A percentile compares a stretch with the other conserved stretches of the same genome.
Conservation (phyloP, 78 protist genomes). For the Dictyostelium purpureum region DNA sequence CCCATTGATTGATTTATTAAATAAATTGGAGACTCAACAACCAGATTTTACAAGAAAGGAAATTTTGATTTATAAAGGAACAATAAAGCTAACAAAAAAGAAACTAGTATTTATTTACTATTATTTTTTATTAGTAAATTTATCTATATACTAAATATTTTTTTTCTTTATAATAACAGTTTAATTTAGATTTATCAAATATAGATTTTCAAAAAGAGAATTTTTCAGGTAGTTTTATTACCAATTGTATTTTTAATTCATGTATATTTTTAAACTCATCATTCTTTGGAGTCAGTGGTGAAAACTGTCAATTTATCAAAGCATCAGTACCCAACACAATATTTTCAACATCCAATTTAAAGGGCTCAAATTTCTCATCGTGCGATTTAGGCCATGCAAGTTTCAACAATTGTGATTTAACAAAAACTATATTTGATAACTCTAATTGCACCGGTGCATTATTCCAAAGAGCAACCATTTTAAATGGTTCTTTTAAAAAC, state of each 20-base stretch:
- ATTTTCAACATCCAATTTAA: slow-evolving; percentile 2
- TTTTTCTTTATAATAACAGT: neutral
- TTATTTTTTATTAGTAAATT: too few species aligned
- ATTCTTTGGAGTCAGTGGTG: neutral
- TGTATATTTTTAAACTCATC: slow-evolving; percentile 13
- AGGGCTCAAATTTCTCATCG: neutral
- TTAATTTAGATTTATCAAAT: slow-evolving; percentile 25
- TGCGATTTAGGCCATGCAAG: slow-evolving; percentile 18
- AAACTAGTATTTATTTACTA: neutral
- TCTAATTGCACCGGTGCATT: slow-evolving; percentile 38
- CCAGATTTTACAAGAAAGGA: slow-evolving; percentile 58
- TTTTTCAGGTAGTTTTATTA: neutral
- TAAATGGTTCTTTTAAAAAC: slow-evolving; percentile 33
- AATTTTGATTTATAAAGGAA: neutral
- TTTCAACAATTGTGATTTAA: slow-evolving; percentile 47
- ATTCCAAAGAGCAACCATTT: slow-evolving; percentile 49
- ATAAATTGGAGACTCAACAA: neutral
- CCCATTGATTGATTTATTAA: neutral
- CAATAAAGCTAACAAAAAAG: slow-evolving; percentile 2
- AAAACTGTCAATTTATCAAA: neutral
- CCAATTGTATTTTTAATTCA: slow-evolving; percentile 16
- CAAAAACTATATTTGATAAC: neutral
- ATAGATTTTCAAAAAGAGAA: slow-evolving; percentile 47
- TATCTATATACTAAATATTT: too few species aligned
- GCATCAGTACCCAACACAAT: neutral